These are phyloP conservation scores for Colletotrichum limetticola DNA, from an alignment of 2,329 filamentous ascomycete species.

Conservation along the genomic window DNA sequence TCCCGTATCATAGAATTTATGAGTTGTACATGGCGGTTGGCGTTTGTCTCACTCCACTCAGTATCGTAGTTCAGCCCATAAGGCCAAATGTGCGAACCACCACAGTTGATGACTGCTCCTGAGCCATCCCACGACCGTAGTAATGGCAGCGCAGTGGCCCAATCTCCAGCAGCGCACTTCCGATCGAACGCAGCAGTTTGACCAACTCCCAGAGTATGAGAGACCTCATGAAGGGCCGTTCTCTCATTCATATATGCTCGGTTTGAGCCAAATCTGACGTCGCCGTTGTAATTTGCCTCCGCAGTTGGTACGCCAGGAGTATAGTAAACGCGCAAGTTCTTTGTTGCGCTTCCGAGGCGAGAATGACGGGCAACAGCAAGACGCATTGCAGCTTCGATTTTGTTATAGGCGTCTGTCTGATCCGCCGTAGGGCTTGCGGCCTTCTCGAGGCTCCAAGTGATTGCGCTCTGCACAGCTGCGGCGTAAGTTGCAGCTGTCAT, in stretches of 20 bases:
- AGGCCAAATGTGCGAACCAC: conserved; percentile 53
- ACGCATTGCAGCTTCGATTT: conserved; percentile 54
- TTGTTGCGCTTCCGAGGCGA: conserved; percentile 46
- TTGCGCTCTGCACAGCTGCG: conserved; percentile 46
- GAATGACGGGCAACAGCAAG: conserved; percentile 53
- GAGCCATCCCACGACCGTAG: conserved; percentile 53
- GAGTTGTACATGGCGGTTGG: conserved; percentile 53
- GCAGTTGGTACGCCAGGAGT: conserved; percentile 56
- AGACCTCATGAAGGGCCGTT: conserved; percentile 59
- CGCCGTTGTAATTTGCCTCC: conserved; percentile 59
- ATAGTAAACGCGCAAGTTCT: conserved; percentile 54
- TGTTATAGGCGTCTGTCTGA: conserved; percentile 54
- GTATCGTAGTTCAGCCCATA: conserved; percentile 55
- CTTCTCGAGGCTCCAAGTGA: conserved; percentile 52
- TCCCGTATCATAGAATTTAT: conserved; percentile 58
- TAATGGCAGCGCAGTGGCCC: conserved; percentile 52
- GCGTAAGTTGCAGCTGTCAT: conserved; percentile 42
- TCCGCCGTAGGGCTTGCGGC: conserved; percentile 52
- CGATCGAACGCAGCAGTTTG: conserved; percentile 53
- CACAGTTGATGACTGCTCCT: conserved; percentile 49
- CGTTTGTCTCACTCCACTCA: conserved; percentile 58
- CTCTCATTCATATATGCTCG: conserved; percentile 59
- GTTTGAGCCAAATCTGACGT: conserved; percentile 57
- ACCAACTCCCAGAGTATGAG: conserved; percentile 59
- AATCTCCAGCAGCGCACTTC: conserved; percentile 51